Evolutionary conservation across 257 asterid genomes (phyloP).

Genomic region (Rhazya stricta): DNA sequence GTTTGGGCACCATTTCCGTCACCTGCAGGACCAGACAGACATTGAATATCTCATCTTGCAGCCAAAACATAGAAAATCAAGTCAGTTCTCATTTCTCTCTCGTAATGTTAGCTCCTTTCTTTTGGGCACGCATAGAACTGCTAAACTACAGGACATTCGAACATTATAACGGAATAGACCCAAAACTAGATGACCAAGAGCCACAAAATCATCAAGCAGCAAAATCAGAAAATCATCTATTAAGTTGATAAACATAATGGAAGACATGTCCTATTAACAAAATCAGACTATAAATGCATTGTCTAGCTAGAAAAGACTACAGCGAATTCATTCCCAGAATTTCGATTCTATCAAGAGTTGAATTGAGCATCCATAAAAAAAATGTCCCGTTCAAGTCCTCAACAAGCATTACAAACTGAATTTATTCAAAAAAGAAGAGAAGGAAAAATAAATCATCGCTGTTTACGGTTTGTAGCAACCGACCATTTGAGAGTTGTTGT

Average conservation of each 20-base stretch:
- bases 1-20: conserved; percentile 24
- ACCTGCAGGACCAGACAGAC: conserved; percentile 21
- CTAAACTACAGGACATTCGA: background rate
- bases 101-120: background rate
- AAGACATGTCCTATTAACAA: background rate
- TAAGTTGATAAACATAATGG: background rate
- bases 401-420: conserved; percentile 4
- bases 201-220: background rate
- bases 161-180: background rate
- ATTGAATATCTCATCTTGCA: background rate
- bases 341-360: background rate
- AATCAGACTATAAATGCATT: background rate
- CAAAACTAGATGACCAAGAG: background rate
- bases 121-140: background rate
- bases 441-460: background rate
- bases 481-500: background rate
- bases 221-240: background rate
- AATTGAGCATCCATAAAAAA: background rate
- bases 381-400: background rate
- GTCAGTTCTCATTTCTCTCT: background rate
- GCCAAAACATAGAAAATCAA: background rate
- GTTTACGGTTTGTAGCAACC: background rate
- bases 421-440: background rate
- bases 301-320: background rate
- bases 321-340: background rate